Evolutionary conservation across 140 eudicot species (phyloP).

Genomic region (Cichorium intybus): DNA sequence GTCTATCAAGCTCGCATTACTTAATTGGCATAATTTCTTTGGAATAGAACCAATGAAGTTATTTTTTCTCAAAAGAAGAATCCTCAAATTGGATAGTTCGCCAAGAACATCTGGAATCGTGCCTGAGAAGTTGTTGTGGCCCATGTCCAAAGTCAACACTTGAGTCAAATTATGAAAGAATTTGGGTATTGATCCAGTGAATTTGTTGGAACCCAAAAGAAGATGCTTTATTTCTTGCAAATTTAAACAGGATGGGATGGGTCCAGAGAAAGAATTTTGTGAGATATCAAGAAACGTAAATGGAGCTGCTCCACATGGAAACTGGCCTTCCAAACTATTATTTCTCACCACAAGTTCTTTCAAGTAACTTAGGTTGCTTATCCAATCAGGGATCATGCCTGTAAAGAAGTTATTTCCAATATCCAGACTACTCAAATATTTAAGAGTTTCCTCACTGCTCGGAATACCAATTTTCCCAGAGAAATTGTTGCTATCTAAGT

Average conservation of each 20-base stretch:
- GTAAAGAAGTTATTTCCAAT: constrained; percentile 15
- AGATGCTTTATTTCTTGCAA: not conserved
- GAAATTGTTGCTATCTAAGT: not conserved
- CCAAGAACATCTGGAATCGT: not conserved
- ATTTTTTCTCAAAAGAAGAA: not conserved
- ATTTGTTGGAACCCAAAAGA: not conserved
- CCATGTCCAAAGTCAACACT: not conserved
- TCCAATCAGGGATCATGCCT: constrained; percentile 6
- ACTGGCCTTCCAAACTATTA: constrained; percentile 17
- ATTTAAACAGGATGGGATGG: not conserved
- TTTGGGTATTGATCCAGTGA: not conserved
- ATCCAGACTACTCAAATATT: not conserved
- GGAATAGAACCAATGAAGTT: not conserved
- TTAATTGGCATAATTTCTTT: not conserved
- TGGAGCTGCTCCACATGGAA: not conserved
- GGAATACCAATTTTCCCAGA: not conserved
- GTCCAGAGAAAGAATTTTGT: not conserved
- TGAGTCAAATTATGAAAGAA: not conserved
- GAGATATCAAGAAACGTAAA: constrained; percentile 5
- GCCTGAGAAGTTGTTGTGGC: not conserved
- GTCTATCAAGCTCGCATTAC: not conserved
- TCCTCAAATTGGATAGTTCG: not conserved
- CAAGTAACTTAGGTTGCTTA: not conserved
- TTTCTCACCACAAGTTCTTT: not conserved
- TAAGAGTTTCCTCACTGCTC: not conserved